Evolutionary conservation across 345 rosid species (phyloP).

Genomic region (Noccaea bulbosa): DNA sequence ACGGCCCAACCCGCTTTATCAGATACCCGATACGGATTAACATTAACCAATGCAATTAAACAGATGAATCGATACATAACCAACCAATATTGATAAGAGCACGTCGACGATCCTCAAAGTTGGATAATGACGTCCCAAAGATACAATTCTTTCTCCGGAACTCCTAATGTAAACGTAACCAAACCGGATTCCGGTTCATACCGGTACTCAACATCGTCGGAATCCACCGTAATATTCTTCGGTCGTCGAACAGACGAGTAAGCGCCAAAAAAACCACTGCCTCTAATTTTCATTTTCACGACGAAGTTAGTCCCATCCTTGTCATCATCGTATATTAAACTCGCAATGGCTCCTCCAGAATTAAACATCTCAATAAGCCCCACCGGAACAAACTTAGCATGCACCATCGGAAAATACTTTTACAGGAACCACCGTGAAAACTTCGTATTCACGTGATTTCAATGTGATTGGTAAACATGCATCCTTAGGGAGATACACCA

Average conservation of each 20-base stretch:
- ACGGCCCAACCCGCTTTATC: neutral
- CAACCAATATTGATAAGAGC: neutral
- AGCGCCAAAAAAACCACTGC: too few relatives aligned
- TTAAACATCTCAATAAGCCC: too few relatives aligned
- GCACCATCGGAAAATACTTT: too few relatives aligned
- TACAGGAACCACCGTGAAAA: too few relatives aligned
- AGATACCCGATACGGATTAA: neutral
- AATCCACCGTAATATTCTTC: slow-evolving; percentile 58
- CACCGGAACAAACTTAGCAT: too few relatives aligned
- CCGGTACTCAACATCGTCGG: slow-evolving; percentile 49
- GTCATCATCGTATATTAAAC: too few relatives aligned
- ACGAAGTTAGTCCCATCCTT: too few relatives aligned
- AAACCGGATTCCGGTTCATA: slow-evolving; percentile 53
- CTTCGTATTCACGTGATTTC: too few relatives aligned
- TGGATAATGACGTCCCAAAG: slow-evolving; percentile 47
- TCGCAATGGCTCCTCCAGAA: too few relatives aligned
- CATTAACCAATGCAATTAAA: neutral
- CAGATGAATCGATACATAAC: slow-evolving; percentile 9
- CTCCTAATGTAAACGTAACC: slow-evolving; percentile 50
- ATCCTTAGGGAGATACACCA: too few relatives aligned
- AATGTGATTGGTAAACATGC: too few relatives aligned
- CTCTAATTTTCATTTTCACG: too few relatives aligned
- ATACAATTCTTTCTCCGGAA: slow-evolving; percentile 55
- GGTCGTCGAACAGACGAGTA: slow-evolving; percentile 40
- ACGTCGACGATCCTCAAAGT: neutral